Base-by-base conservation (phyloP, 2,329 filamentous ascomycete genomes). In the Podosphaera leucotricha region DNA sequence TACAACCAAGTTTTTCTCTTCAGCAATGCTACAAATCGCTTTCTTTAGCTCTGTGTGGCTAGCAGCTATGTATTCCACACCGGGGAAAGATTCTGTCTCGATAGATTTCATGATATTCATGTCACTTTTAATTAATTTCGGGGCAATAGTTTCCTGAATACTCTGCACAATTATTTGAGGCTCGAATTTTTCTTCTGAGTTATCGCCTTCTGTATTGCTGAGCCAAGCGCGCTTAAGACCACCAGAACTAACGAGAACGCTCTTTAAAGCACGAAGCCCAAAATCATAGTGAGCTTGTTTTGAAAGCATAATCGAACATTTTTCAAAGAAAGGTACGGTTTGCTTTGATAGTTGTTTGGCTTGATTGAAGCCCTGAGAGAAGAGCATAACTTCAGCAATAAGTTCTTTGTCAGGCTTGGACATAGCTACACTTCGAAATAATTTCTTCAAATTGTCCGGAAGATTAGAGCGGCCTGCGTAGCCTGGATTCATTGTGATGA, bases 261-360 rank as follows among this genome's bases (percentile, higher is more conserved):
- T 98, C 68, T 99, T 99, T 56, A 99, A 63, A 11, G 90, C 90
- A 74, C 90, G 85, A 41, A 99, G 72, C 55, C 90, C 90, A 57
- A 99, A 99, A 61, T 99, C 90, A 62, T 99, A 99, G 60, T 99
- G 90, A 1, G 92, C 86, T 62, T 99, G 92, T 59, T 94, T 94
- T 1, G 87, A 93, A 22, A 99, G 66, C 47, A 70, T 72, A 20
- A 66, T 69, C 6, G 82, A 68, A 59, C 92, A 98, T 56, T 80
- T 77, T 57, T 98, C 90, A 62, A 99, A 98, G 70, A 99, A 98
- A 0, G 90, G 92, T 20, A 99, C 90, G 0, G 87, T 92, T 54
- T 95, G 85, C 58, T 87, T 90, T 1, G 90, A 93, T 4, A 99
- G 68, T 47, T 78, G 68, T 64, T 95, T 98, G 30, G 90, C 90